A percentile compares a stretch with the other conserved stretches of the same genome.
Evolutionary conservation across 1,284 basidiomycete species (phyloP).

Genomic region (Schizophyllum amplum): DNA sequence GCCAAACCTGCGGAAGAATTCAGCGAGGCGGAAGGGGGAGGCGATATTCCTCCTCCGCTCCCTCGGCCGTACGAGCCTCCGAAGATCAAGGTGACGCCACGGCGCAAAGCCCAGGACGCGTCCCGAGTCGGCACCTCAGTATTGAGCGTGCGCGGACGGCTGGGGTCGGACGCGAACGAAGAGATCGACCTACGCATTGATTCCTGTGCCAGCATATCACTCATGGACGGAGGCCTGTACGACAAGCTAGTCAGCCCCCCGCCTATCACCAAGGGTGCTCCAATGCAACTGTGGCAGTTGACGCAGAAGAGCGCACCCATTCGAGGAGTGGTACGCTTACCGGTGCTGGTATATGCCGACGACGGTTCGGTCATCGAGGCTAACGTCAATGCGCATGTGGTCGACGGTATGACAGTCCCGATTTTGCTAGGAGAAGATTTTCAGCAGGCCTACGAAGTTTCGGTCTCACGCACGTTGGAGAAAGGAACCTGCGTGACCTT

Average conservation of each 20-base stretch:
- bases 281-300: background rate
- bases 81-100: too few species aligned
- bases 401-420: slow-evolving; percentile 6
- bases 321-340: background rate
- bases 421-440: slow-evolving; percentile 13
- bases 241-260: background rate
- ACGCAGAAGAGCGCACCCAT: background rate
- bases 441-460: slow-evolving; percentile 18
- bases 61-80: too few species aligned
- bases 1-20: background rate
- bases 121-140: slow-evolving; percentile 7
- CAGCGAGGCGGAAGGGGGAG: too few species aligned
- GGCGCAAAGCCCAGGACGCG: background rate
- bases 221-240: background rate
- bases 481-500: slow-evolving; percentile 1
- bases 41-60: too few species aligned
- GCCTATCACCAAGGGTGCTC: background rate
- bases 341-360: slow-evolving; percentile 5
- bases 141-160: slow-evolving; percentile 1
- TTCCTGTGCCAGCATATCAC: slow-evolving; percentile 14
- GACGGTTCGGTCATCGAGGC: slow-evolving; percentile 17
- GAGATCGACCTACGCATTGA: slow-evolving; percentile 11
- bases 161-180: background rate
- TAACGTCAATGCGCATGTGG: slow-evolving; percentile 23
- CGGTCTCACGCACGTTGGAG: background rate